Conservation (phyloP, 2,329 filamentous ascomycete species). For the Alternaria sp. region DNA sequence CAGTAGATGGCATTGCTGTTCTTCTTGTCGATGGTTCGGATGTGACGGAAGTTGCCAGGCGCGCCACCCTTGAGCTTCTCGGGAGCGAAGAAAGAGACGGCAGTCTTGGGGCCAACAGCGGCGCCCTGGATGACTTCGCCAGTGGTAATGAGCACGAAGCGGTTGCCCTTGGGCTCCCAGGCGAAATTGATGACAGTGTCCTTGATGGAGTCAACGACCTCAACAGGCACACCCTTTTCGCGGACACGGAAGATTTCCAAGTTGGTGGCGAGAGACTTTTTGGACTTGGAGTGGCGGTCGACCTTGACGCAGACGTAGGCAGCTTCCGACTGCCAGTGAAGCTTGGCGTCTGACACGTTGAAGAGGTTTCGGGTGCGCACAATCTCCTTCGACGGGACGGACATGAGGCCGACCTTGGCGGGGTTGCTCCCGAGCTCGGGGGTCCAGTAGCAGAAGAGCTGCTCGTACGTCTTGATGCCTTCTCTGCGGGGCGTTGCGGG, state of each 20-base stretch:
- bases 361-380: constrained; percentile 95
- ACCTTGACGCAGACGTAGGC: constrained; percentile 98
- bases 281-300: constrained; percentile 97
- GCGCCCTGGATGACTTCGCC: constrained; percentile 80
- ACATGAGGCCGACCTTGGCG: constrained; percentile 96
- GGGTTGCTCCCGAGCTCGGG: constrained; percentile 98
- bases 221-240: constrained; percentile 97
- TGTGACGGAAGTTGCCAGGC: constrained; percentile 93
- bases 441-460: constrained; percentile 98
- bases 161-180: constrained; percentile 97
- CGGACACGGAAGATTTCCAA: constrained; percentile 97
- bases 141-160: constrained; percentile 96
- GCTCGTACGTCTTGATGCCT: constrained; percentile 88
- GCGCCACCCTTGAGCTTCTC: constrained; percentile 86
- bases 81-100: constrained; percentile 94
- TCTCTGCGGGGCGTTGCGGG: constrained; percentile 83
- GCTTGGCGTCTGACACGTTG: constrained; percentile 95
- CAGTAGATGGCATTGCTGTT: constrained; percentile 99
- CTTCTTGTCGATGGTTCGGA: constrained; percentile 97
- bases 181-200: constrained; percentile 99
- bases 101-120: constrained; percentile 89
- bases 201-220: constrained; percentile 97
- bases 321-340: constrained; percentile 97
- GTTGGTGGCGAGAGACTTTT: constrained; percentile 96
- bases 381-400: constrained; percentile 90